Base-by-base conservation (phyloP, 768 basidiomycete genomes). In the Dacryopinax primogenitus region DNA sequence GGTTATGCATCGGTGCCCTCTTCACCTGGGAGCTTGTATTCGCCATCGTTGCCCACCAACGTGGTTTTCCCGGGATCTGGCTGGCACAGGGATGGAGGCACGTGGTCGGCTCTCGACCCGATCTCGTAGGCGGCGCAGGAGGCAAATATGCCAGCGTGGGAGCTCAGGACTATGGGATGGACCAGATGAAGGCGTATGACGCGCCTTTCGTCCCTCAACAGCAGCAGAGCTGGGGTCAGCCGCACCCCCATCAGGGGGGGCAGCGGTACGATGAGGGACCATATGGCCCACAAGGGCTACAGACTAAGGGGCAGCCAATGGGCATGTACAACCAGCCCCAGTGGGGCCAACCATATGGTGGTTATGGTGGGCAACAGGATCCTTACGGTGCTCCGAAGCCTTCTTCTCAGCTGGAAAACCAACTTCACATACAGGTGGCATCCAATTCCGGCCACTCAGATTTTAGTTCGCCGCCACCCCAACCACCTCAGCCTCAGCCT, bases 171-270 rank as follows among this genome's bases (percentile, higher is more conserved):
- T 58, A 58, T 21, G 51, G 51, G 13, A 58, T 58, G 51, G 51
- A 58, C 26, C 51, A 58, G 11, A 58, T 58, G 51, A 58, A 32
- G 51, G 26, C 13, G 26, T 58, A 58, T 58, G 51, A 58, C 32
- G 11, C 51, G 9, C 26, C 11, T 9, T 30, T 30, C 30, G 11
- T 3, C 15, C 11, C 45, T 12, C 45, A 47, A 21, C 13, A 23
- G 11, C 51, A 58, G 51, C 4, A 3, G 11, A 11, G 9, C 26
- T 58, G 32, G 9, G 23, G 26, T 30, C 51, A 58, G 26, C 51
- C 11, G 37, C 37, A 39, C n/a, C n/a, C n/a, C n/a, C n/a, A n/a
- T n/a, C n/a, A n/a, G n/a, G n/a, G n/a, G n/a, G n/a, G n/a, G n/a
- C n/a, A n/a, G n/a, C n/a, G n/a, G n/a, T n/a, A n/a, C n/a, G n/a